Evolutionary conservation across 169 alveolate species (phyloP).

Genomic region (Plasmodium reichenowi): DNA sequence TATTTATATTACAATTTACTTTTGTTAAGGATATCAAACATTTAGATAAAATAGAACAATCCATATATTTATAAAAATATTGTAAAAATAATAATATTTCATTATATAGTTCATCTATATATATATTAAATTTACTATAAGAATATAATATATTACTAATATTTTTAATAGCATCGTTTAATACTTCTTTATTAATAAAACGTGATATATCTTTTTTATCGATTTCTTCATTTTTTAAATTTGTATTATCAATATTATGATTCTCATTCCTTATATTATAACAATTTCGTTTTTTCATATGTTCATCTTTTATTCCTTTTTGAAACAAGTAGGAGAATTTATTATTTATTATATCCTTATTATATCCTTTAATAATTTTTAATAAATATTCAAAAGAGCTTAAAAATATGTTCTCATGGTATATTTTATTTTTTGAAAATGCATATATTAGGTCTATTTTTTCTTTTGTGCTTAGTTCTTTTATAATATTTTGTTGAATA

Average conservation of each 20-base stretch:
- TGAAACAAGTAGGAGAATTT: neutral
- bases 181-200: neutral
- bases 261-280: neutral
- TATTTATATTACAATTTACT: slow-evolving; percentile 35
- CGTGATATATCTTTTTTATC: neutral
- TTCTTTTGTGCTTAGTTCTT: neutral
- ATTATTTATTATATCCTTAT: slow-evolving; percentile 14
- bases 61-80: slow-evolving; percentile 30
- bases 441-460: slow-evolving; percentile 14
- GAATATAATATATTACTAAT: slow-evolving; percentile 35
- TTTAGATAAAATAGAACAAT: slow-evolving; percentile 39
- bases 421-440: slow-evolving; percentile 40
- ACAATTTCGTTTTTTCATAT: neutral
- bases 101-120: slow-evolving; percentile 63
- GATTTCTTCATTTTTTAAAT: neutral
- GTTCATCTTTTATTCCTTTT: neutral
- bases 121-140: slow-evolving; percentile 58
- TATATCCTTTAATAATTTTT: slow-evolving; percentile 27
- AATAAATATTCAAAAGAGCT: slow-evolving; percentile 13
- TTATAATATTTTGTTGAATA: slow-evolving; percentile 12
- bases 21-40: slow-evolving; percentile 56
- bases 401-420: slow-evolving; percentile 60
- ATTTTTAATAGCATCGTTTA: slow-evolving; percentile 21
- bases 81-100: slow-evolving; percentile 65
- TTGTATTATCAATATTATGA: neutral